Conservation (phyloP, 2,329 filamentous ascomycete genomes). For the Cercospora brassicicola region DNA sequence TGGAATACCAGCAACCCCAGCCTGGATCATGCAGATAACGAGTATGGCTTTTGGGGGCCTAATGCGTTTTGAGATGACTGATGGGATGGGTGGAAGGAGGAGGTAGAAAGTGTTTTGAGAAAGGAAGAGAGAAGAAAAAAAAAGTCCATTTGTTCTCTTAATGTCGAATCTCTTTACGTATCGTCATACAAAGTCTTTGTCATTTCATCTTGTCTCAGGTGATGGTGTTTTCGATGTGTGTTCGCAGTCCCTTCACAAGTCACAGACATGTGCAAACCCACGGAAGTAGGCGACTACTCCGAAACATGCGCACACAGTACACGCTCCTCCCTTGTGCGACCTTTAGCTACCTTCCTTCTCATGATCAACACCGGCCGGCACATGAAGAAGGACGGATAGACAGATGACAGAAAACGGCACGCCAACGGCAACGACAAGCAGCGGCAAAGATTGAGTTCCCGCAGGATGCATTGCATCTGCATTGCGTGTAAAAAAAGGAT, state of each 20-base stretch:
- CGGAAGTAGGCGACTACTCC: not conserved
- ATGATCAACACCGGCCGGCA: not conserved
- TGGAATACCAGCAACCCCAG: not conserved
- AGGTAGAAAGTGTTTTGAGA: conserved; percentile 3
- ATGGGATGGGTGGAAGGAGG: not conserved
- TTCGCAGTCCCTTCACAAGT: too few species aligned
- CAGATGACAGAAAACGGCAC: not conserved
- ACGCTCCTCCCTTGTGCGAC: not conserved
- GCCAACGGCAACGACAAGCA: not conserved
- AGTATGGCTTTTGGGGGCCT: not conserved
- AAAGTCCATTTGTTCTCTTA: conserved; percentile 13
- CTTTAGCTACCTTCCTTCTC: not conserved
- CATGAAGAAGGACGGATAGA: not conserved
- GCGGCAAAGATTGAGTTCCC: not conserved
- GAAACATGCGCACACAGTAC: not conserved
- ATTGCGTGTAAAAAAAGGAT: not conserved
- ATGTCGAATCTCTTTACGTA: conserved; percentile 3
- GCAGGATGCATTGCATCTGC: not conserved
- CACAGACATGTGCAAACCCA: too few species aligned
- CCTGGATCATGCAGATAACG: not conserved
- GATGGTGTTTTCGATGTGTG: too few species aligned
- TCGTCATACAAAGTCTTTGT: not conserved
- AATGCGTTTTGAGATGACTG: conserved; percentile 7
- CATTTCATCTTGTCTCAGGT: not conserved
- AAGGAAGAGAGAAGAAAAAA: not conserved